phyloP scores from a whole-genome alignment of 1,139 yeast species.

The Geotrichum europaeum region DNA sequence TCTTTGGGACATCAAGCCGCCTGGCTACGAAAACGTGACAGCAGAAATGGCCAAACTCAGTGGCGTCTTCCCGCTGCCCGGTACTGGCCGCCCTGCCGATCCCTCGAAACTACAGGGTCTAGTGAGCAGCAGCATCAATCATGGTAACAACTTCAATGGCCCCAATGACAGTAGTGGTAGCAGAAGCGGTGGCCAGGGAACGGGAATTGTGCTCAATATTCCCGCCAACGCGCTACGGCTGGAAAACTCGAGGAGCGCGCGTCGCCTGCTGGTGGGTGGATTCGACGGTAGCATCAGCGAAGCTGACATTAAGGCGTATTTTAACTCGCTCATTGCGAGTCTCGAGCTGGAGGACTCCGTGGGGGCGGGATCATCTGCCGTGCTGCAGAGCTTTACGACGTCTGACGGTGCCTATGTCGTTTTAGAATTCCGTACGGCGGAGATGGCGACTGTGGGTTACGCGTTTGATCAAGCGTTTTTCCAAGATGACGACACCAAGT shows the following conservation, averaged over 20 bases:
- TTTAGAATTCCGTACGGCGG: slow-evolving; percentile 48
- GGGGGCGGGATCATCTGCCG: slow-evolving; percentile 18
- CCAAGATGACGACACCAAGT: slow-evolving; percentile 23
- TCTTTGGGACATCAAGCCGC: slow-evolving; percentile 70
- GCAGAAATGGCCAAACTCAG: slow-evolving; percentile 77
- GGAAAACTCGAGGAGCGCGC: slow-evolving; percentile 35
- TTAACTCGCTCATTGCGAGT: slow-evolving; percentile 24
- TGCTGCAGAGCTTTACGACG: slow-evolving; percentile 34
- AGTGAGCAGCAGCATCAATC: slow-evolving; percentile 22
- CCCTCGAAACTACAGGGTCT: slow-evolving; percentile 50
- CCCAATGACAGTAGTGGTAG: background rate
- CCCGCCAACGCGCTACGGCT: slow-evolving; percentile 22
- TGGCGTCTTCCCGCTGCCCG: slow-evolving; percentile 76
- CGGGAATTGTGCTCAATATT: slow-evolving; percentile 1
- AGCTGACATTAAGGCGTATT: slow-evolving; percentile 35
- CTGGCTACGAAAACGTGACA: slow-evolving; percentile 68
- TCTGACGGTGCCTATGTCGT: slow-evolving; percentile 30
- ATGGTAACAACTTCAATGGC: background rate
- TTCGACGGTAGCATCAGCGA: slow-evolving; percentile 40
- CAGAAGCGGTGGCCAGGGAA: background rate
- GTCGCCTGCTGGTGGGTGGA: slow-evolving; percentile 46
- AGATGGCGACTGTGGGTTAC: slow-evolving; percentile 55
- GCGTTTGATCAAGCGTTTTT: slow-evolving; percentile 41
- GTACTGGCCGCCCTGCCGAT: slow-evolving; percentile 54
- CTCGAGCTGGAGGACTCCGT: slow-evolving; percentile 25